Evolutionary conservation across 257 asterid genomes (phyloP).

Genomic region (Solanum okadae): DNA sequence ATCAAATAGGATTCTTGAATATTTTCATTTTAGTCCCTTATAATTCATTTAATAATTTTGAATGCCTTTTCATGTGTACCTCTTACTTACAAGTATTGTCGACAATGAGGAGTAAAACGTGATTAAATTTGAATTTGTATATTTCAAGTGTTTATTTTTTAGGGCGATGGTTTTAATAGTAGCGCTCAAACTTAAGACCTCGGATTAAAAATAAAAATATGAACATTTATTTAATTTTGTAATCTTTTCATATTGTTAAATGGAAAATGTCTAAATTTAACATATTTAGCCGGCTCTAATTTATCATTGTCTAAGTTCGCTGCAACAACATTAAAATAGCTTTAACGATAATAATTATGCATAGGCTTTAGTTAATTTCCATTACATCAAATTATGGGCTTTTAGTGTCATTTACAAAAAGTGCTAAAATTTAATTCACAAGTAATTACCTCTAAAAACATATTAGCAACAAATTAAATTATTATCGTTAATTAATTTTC

Average conservation of each 20-base stretch:
- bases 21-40: background rate
- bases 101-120: background rate
- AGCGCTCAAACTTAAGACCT: background rate
- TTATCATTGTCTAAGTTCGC: background rate
- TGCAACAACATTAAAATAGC: no score
- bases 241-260: background rate
- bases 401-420: no score
- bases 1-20: background rate
- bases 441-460: no score
- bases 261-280: background rate
- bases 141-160: no score
- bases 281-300: background rate
- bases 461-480: no score
- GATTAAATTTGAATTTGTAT: no score
- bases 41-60: background rate
- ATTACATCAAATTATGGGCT: no score
- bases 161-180: accelerated
- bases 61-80: background rate
- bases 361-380: no score
- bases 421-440: background rate
- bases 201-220: no score
- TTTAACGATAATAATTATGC: no score
- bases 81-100: background rate
- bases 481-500: no score
- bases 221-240: background rate